Conservation (phyloP, 1,284 basidiomycete genomes). For the Vanrija sp. region DNA sequence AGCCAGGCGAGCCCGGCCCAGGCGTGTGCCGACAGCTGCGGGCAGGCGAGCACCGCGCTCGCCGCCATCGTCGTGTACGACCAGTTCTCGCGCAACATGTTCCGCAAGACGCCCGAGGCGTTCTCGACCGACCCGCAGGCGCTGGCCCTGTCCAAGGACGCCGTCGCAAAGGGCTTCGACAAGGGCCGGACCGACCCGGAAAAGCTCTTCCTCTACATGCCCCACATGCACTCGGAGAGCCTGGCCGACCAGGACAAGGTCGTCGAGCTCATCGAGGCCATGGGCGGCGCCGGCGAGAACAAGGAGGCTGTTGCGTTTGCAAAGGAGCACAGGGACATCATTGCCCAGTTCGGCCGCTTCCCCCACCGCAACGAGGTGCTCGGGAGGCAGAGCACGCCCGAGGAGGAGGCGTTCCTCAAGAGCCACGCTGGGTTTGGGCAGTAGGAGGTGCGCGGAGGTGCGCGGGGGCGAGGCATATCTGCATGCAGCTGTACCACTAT, state of each 20-base stretch:
- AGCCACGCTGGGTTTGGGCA: constrained; percentile 1
- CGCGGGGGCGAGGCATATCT: no score
- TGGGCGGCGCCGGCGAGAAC: not conserved
- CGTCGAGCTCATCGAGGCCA: not conserved
- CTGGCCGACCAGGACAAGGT: constrained; percentile 8
- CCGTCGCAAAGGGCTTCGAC: constrained; percentile 6
- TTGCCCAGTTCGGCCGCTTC: constrained; percentile 6
- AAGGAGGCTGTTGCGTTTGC: not conserved
- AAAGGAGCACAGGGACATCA: constrained; percentile 3
- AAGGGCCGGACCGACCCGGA: not conserved
- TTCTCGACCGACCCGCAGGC: constrained; percentile 8
- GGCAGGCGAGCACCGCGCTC: not conserved
- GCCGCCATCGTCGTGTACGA: constrained; percentile 4
- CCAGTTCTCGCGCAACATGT: constrained; percentile 13
- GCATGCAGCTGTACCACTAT: no score
- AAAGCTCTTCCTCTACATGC: constrained; percentile 10
- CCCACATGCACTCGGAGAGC: constrained; percentile 6
- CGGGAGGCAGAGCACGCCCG: constrained; percentile 1
- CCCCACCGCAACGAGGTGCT: constrained; percentile 8
- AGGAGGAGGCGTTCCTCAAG: constrained; percentile 2
- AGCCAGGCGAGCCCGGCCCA: not conserved
- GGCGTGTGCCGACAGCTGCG: not conserved
- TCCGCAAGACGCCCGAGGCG: constrained; percentile 1
- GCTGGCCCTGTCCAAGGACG: constrained; percentile 1
- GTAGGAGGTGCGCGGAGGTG: not conserved